A percentile compares a stretch with the other conserved stretches of the same genome.
Conservation (phyloP, 1,139 yeast species). For the Diutina neorugosa region DNA sequence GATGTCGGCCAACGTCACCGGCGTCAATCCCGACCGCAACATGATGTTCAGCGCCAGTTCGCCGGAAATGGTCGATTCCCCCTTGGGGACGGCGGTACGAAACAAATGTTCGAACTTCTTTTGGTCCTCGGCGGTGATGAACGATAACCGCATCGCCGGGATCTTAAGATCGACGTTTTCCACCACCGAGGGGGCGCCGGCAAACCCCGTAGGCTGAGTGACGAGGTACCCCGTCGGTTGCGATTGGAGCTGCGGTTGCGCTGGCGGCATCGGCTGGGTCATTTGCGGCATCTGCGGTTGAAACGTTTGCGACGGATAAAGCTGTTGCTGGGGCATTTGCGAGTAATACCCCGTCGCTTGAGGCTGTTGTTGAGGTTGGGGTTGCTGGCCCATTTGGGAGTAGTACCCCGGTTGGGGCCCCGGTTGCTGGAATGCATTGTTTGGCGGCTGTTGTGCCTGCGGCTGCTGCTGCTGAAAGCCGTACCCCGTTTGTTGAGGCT, state of each 20-base stretch:
- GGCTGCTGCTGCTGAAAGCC: conserved; percentile 15
- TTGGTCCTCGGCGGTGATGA: conserved; percentile 78
- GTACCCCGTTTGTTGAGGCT: conserved; percentile 12
- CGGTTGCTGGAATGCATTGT: conserved; percentile 10
- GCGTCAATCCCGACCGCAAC: conserved; percentile 67
- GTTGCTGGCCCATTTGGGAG: conserved; percentile 11
- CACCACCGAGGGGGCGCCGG: neutral
- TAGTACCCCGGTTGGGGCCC: conserved; percentile 4
- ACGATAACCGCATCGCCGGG: conserved; percentile 65
- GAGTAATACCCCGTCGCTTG: conserved; percentile 19
- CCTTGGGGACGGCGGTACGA: conserved; percentile 61
- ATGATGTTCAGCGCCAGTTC: conserved; percentile 70
- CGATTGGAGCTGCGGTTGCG: neutral
- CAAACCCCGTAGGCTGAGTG: conserved; percentile 2
- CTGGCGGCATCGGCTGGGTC: neutral
- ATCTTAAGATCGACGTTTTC: conserved; percentile 14
- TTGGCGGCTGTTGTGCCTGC: neutral
- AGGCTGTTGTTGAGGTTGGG: conserved; percentile 12
- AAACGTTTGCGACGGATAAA: conserved; percentile 8
- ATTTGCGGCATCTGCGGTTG: conserved; percentile 12
- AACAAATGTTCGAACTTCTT: conserved; percentile 74
- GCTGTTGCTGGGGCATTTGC: conserved; percentile 5
- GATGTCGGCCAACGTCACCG: conserved; percentile 69
- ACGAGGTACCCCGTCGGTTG: conserved; percentile 2
- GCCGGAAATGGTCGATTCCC: conserved; percentile 69